Evolutionary conservation across 805 yeast species (phyloP), one percentile per base, ranked within the genome.

Genomic region (Lipomyces japonicus): DNA sequence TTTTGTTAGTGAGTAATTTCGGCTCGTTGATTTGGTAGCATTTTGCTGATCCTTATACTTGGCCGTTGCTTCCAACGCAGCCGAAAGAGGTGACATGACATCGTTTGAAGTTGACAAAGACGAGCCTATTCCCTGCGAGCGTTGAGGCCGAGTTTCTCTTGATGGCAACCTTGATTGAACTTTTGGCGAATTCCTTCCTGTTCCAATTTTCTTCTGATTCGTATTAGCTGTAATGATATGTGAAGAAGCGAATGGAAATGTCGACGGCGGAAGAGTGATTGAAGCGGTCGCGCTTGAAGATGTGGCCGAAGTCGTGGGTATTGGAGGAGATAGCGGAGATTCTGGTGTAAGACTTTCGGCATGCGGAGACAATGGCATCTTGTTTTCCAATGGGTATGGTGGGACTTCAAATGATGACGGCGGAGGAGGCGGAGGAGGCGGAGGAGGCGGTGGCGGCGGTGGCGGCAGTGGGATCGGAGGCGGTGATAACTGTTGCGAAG

Each of bases 191-290:
- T 28, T 28, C 14, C 12, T 28, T 28, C 32, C 12, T 14, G 14
- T 10, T 28, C 12, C 12, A 10, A 10, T 28, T 28, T 28, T 28
- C 14, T 28, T 28, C 10, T 28, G 10, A 10, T 39, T 32, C 14
- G 53, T 35, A 31, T 34, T 43, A 34, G 54, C 39, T 30, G 48
- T 14, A 14, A 34, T 19, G 37, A 6, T 34, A 19, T 34, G 18
- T 18, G 32, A 35, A 12, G 38, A 41, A 23, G 39, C 21, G 21
- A 39, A 53, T 10, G 58, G 58, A 26, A 54, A 54, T 10, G 56
- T 54, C 14, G 58, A 54, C 7, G 57, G 58, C 10, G 58, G 58
- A 4, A 54, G 44, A 10, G 56, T 39, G 4, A 38, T 28, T 23
- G 49, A 46, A 12, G 37, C 19, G 19, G 21, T 19, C 21, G 37